These are phyloP conservation scores for Naganishia cerealis DNA, from an alignment of 1,284 basidiomycete genomes.

Conservation along the genomic window DNA sequence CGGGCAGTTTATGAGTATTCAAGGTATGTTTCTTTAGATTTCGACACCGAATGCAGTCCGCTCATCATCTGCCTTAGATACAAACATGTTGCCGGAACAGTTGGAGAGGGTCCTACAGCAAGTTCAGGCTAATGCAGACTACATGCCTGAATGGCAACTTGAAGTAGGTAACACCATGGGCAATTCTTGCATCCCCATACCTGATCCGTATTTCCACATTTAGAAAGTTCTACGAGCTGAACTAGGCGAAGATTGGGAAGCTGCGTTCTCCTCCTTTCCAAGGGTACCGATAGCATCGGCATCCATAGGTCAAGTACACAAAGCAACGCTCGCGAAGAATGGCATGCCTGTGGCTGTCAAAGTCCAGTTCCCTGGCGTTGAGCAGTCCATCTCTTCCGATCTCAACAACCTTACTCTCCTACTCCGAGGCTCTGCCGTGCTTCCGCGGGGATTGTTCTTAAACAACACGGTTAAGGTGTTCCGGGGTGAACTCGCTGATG, in stretches of 20 bases:
- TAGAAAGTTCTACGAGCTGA: conserved; percentile 75
- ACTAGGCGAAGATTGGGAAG: conserved; percentile 74
- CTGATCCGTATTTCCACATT: not conserved
- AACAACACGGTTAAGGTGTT: conserved; percentile 85
- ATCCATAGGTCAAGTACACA: conserved; percentile 95
- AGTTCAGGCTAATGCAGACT: conserved; percentile 94
- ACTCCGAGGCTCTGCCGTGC: conserved; percentile 71
- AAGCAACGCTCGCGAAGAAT: conserved; percentile 63
- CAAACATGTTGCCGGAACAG: conserved; percentile 81
- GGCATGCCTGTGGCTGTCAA: conserved; percentile 75
- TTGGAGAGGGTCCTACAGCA: conserved; percentile 83
- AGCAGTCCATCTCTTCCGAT: conserved; percentile 81
- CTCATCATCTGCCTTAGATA: conserved; percentile 58
- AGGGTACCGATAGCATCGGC: conserved; percentile 91
- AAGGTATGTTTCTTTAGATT: conserved; percentile 62
- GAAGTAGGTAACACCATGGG: conserved; percentile 61
- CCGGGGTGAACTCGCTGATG: conserved; percentile 86
- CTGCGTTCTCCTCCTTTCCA: conserved; percentile 73
- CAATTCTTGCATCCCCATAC: not conserved
- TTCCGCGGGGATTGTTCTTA: conserved; percentile 86
- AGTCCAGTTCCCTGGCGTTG: conserved; percentile 92
- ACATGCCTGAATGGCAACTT: conserved; percentile 98
- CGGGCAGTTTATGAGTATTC: conserved; percentile 96
- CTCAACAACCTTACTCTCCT: conserved; percentile 81
- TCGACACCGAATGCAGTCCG: not conserved